Evolutionary conservation across 768 basidiomycete species (phyloP), one percentile per base, ranked within the genome.

Genomic region (Mycena indigotica): DNA sequence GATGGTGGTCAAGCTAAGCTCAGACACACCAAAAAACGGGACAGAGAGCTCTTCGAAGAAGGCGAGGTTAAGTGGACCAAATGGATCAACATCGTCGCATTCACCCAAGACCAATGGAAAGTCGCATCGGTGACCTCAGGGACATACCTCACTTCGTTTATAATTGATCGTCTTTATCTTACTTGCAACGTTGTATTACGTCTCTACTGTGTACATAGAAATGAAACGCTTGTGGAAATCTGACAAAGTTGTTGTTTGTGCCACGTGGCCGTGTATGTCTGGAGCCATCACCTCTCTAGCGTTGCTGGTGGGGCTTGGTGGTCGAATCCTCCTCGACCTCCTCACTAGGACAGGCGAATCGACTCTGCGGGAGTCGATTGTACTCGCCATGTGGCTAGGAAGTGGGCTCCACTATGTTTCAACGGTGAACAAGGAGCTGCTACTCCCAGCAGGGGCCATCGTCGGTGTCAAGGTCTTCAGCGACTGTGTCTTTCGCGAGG

Each of bases 1-100:
- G 76, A 93, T 97, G 89, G 91, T 93, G 60, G 88, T 89, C 82
- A 92, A 92, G 72, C 91, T 63, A 48, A 63, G 59, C 30, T 59
- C 91, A 68, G 82, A 84, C 45, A 82, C 83, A 29, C 84, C 85
- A n/a, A 75, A 84, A 57, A 73, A 82, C n/a, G 75, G 79, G 51
- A 73, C 80, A 23, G 86, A 86, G 52, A 78, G 66, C 58, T 70
- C 79, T 4, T 64, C 72, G 60, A 88, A 88, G 76, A 89, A 87
- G 70, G 80, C 84, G 44, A 81, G 87, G 60, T 72, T 79, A 39
- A 80, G 74, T 58, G 74, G 73, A n/a, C 44, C 61, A 16, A 63
- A 63, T 24, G 62, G 62, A 19, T 53, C 55, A 16, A 32, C 55
- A 16, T 29, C 57, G 17, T n/a, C n/a, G n/a, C n/a, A n/a, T n/a